Evolutionary conservation across 495 filamentous ascomycete species (phyloP).

Genomic region (Aspergillus diversus): DNA sequence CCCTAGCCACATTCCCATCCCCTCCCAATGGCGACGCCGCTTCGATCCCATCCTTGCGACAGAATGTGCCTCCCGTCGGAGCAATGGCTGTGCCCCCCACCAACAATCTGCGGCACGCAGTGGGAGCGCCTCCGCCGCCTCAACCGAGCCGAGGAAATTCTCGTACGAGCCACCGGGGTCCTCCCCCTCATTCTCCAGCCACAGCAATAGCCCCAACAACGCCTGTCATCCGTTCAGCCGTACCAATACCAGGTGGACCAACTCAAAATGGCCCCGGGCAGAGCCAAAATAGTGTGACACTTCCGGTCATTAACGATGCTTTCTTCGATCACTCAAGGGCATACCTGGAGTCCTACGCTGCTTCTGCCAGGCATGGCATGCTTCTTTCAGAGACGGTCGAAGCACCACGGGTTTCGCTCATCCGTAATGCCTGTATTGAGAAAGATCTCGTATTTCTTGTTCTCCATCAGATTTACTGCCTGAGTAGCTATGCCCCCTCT

Average conservation of each 20-base stretch:
- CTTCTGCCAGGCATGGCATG: not conserved
- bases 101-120: not conserved
- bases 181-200: not conserved
- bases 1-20: conserved; percentile 10
- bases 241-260: not conserved
- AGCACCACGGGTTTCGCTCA: conserved; percentile 55
- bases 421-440: conserved; percentile 57
- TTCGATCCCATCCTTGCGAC: not conserved
- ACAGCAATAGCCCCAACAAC: not conserved
- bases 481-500: conserved; percentile 38
- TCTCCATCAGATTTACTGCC: conserved; percentile 70
- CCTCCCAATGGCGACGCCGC: conserved; percentile 14
- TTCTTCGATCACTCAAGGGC: conserved; percentile 22
- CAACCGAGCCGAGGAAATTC: not conserved
- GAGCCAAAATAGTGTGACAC: not conserved
- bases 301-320: conserved; percentile 14
- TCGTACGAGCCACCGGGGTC: not conserved
- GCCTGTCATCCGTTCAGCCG: not conserved
- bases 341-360: conserved; percentile 19
- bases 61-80: not conserved
- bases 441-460: conserved; percentile 66
- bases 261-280: not conserved
- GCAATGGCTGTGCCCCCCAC: conserved; percentile 8
- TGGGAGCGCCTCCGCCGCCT: not conserved
- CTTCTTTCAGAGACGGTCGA: conserved; percentile 40